These are phyloP conservation scores for Aspergillus pseudoterreus DNA, from an alignment of 2,329 filamentous ascomycete species.

Conservation along the genomic window DNA sequence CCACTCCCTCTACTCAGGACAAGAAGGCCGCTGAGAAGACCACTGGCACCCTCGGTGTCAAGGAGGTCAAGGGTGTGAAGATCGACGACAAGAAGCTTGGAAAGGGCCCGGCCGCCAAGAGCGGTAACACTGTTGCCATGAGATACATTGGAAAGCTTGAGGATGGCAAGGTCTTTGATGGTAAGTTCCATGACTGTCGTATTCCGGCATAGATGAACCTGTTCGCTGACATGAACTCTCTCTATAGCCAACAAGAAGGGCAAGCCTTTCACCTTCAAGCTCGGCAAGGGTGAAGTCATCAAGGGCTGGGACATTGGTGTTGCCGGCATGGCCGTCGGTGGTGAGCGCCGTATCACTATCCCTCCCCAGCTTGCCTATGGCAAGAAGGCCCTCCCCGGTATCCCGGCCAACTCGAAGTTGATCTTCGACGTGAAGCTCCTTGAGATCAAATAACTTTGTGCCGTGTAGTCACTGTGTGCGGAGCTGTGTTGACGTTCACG, in stretches of 20 bases:
- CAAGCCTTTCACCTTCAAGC: constrained; percentile 94
- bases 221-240: constrained; percentile 3
- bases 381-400: constrained; percentile 74
- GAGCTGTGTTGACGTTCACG: no score
- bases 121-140: constrained; percentile 85
- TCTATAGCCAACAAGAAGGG: constrained; percentile 91
- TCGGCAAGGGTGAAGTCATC: constrained; percentile 92
- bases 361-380: constrained; percentile 87
- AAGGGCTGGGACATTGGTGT: constrained; percentile 98
- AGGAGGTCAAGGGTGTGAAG: constrained; percentile 81
- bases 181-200: constrained; percentile 51
- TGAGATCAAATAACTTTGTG: constrained; percentile 68
- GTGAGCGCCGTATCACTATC: constrained; percentile 88
- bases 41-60: constrained; percentile 63
- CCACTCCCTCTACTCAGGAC: constrained; percentile 65
- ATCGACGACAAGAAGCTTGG: constrained; percentile 95
- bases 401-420: constrained; percentile 86
- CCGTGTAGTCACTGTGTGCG: neutral
- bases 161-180: constrained; percentile 92
- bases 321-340: constrained; percentile 85
- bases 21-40: constrained; percentile 47
- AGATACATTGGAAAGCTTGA: constrained; percentile 97
- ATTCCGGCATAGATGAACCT: neutral
- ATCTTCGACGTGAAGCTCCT: constrained; percentile 88
- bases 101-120: constrained; percentile 79